Conservation (phyloP, 2,329 filamentous ascomycete species). For the Achaetomium macrosporum region DNA sequence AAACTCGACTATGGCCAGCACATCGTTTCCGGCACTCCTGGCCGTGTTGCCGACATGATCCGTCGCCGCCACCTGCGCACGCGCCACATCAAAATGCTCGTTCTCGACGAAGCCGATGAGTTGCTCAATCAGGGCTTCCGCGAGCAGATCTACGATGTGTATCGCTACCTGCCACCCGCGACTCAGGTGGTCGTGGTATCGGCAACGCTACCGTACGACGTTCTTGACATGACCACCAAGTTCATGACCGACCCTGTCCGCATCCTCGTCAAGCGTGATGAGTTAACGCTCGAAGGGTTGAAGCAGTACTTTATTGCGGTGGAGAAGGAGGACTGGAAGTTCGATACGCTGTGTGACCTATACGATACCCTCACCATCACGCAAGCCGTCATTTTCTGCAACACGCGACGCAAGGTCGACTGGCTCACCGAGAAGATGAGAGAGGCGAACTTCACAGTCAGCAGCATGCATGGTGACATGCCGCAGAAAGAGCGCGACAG, state of each 20-base stretch:
- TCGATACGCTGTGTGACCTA: constrained; percentile 95
- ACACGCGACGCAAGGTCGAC: constrained; percentile 97
- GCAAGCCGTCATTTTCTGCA: constrained; percentile 99
- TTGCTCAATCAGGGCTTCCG: constrained; percentile 87
- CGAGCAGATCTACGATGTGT: constrained; percentile 98
- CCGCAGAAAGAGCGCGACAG: constrained; percentile 95
- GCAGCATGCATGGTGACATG: constrained; percentile 99
- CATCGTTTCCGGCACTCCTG: constrained; percentile 95
- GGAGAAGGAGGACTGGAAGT: constrained; percentile 99
- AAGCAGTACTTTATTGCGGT: constrained; percentile 99
- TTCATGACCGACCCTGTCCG: constrained; percentile 99
- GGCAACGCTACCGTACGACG: constrained; percentile 93
- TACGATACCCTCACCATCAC: constrained; percentile 99
- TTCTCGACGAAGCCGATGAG: constrained; percentile 57
- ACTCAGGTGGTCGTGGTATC: constrained; percentile 98
- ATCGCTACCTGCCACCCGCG: constrained; percentile 90
- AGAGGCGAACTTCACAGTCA: constrained; percentile 97
- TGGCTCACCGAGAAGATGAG: constrained; percentile 99
- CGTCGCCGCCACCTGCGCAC: constrained; percentile 51
- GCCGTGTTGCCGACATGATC: constrained; percentile 71
- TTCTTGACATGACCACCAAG: constrained; percentile 98
- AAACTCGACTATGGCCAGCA: constrained; percentile 98
- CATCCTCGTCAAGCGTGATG: constrained; percentile 97
- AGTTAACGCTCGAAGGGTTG: constrained; percentile 91
- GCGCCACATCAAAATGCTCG: constrained; percentile 59